phyloP scores from a whole-genome alignment of 2,329 filamentous ascomycete genomes.

The Orbilia javanica region DNA sequence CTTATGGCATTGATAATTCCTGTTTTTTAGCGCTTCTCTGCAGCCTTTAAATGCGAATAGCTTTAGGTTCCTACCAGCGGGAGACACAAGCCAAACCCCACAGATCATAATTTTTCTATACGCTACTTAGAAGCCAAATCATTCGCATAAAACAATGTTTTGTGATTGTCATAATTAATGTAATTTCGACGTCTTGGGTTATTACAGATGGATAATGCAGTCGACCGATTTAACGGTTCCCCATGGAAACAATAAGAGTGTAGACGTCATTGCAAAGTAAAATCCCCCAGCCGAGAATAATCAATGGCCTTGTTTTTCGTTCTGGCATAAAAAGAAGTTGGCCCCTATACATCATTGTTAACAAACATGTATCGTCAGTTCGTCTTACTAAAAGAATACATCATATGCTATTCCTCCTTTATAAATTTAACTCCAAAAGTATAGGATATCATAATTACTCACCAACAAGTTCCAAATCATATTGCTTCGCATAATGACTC shows the following conservation, averaged over 20 bases:
- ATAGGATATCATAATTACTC: slow-evolving; percentile 60
- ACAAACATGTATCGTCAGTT: slow-evolving; percentile 38
- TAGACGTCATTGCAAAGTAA: too few relatives aligned
- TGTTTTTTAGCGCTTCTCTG: neutral
- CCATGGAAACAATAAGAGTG: too few relatives aligned
- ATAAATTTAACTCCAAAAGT: too few relatives aligned
- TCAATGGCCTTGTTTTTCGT: slow-evolving; percentile 13
- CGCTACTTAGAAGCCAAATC: too few relatives aligned
- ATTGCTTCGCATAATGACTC: slow-evolving; percentile 66
- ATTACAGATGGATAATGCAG: neutral
- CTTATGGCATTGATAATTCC: neutral
- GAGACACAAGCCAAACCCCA: neutral
- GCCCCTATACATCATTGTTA: slow-evolving; percentile 62
- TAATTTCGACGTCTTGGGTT: neutral
- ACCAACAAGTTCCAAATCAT: slow-evolving; percentile 67
- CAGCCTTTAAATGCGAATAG: neutral
- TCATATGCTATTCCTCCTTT: too few relatives aligned
- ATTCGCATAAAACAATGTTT: too few relatives aligned
- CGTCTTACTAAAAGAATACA: neutral
- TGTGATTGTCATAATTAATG: neutral
- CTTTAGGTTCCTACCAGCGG: neutral
- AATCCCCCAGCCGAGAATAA: neutral
- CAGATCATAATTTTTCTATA: neutral
- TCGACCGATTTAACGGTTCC: neutral
- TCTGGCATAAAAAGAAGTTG: slow-evolving; percentile 65